Evolutionary conservation across 169 alveolate genomes (phyloP).

Genomic region (Plasmodium malariae): DNA sequence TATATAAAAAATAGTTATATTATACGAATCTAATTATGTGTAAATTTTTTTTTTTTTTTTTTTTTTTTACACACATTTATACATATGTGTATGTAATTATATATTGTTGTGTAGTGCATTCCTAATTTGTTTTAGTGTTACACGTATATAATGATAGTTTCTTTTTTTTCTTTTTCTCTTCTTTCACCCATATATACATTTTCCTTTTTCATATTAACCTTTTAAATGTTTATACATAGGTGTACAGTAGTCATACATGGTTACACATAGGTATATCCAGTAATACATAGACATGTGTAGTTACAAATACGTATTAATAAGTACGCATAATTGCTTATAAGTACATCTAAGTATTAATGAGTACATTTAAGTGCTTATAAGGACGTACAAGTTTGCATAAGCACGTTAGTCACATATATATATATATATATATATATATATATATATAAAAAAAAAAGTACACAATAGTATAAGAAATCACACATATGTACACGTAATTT

Average conservation of each 20-base stretch:
- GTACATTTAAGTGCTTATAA: no score
- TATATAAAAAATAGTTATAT: neutral
- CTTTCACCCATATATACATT: neutral
- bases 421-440: no score
- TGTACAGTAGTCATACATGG: neutral
- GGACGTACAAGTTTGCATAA: no score
- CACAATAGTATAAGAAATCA: no score
- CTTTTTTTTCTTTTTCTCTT: no score
- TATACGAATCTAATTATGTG: neutral
- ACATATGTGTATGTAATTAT: constrained; percentile 8
- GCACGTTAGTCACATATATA: no score
- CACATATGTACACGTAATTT: no score
- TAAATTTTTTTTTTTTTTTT: neutral
- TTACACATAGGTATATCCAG: neutral
- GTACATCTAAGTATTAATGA: no score
- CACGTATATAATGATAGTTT: no score
- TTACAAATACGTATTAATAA: neutral
- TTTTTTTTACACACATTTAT: neutral
- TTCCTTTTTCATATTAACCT: neutral
- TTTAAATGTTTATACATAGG: neutral
- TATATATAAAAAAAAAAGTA: no score
- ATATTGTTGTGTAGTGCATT: no score
- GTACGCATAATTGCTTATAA: neutral
- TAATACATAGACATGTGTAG: neutral
- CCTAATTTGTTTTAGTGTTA: no score